phyloP scores from a whole-genome alignment of 176 grass and related monocot genomes.

The Raddia distichophylla region DNA sequence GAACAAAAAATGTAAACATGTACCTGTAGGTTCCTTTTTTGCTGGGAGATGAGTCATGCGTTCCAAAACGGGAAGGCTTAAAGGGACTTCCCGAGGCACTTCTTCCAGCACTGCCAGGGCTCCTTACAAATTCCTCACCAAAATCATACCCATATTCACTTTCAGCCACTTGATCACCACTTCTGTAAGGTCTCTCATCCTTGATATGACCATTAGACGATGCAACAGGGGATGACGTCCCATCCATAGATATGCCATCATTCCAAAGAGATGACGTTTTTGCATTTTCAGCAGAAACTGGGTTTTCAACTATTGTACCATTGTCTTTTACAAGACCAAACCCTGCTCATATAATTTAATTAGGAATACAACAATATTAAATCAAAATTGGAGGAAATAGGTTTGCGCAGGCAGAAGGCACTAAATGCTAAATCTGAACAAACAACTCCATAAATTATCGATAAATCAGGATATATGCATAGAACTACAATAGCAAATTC shows the following conservation, averaged over 20 bases:
- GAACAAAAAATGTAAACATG: constrained; percentile 22
- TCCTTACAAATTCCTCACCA: constrained; percentile 79
- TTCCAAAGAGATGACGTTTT: constrained; percentile 74
- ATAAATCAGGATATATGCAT: constrained; percentile 3
- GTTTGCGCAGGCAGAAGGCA: constrained; percentile 7
- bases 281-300: constrained; percentile 53
- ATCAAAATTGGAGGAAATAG: not conserved
- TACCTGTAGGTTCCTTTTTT: constrained; percentile 87
- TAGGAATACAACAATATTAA: constrained; percentile 29
- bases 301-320: constrained; percentile 62
- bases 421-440: constrained; percentile 9
- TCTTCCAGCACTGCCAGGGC: constrained; percentile 68
- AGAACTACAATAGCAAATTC: not conserved
- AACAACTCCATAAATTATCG: not conserved
- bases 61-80: constrained; percentile 63
- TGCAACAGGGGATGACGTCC: constrained; percentile 64
- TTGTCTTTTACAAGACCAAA: constrained; percentile 84
- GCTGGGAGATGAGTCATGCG: constrained; percentile 62
- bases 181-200: constrained; percentile 56
- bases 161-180: constrained; percentile 53
- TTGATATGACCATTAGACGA: constrained; percentile 76
- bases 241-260: constrained; percentile 59
- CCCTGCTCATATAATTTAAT: constrained; percentile 54
- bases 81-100: constrained; percentile 93
- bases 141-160: constrained; percentile 78